A percentile compares a stretch with the other conserved stretches of the same genome.
Evolutionary conservation across 805 yeast species (phyloP).

Genomic region (Kodamaea kakaduensis): DNA sequence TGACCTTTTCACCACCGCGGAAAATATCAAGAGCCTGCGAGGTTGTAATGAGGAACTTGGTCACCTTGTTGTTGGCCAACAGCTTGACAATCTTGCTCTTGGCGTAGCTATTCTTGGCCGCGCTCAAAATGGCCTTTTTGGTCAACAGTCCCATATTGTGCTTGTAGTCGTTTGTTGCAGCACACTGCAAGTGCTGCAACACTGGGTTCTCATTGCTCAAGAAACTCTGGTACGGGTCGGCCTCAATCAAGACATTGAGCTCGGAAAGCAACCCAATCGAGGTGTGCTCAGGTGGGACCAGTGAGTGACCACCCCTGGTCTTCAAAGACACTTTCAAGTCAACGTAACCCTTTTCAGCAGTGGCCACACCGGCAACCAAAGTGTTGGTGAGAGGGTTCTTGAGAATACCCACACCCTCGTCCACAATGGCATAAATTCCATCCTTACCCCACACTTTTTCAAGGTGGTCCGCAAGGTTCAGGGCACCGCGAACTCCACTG

Average conservation of each 20-base stretch:
- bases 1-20: constrained; percentile 36
- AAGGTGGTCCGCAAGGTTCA: constrained; percentile 43
- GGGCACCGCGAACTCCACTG: constrained; percentile 62
- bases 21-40: constrained; percentile 34
- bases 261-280: constrained; percentile 71
- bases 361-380: constrained; percentile 46
- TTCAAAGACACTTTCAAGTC: constrained; percentile 43
- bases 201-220: constrained; percentile 58
- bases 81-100: constrained; percentile 23
- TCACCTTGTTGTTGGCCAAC: constrained; percentile 16
- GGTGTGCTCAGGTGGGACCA: constrained; percentile 79
- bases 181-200: constrained; percentile 53
- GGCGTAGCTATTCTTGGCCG: constrained; percentile 34
- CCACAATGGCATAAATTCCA: constrained; percentile 60
- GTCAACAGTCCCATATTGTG: constrained; percentile 19
- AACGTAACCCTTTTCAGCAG: constrained; percentile 48
- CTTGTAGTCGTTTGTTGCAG: constrained; percentile 47
- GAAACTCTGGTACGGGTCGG: constrained; percentile 46
- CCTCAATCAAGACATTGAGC: constrained; percentile 53
- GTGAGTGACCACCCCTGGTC: constrained; percentile 77
- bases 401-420: constrained; percentile 52
- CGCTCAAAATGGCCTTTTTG: constrained; percentile 31
- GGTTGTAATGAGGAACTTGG: constrained; percentile 28
- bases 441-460: constrained; percentile 55
- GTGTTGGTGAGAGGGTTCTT: constrained; percentile 44